These are phyloP conservation scores for Xeromyces bisporus DNA, from an alignment of 495 filamentous ascomycete genomes.

Conservation along the genomic window DNA sequence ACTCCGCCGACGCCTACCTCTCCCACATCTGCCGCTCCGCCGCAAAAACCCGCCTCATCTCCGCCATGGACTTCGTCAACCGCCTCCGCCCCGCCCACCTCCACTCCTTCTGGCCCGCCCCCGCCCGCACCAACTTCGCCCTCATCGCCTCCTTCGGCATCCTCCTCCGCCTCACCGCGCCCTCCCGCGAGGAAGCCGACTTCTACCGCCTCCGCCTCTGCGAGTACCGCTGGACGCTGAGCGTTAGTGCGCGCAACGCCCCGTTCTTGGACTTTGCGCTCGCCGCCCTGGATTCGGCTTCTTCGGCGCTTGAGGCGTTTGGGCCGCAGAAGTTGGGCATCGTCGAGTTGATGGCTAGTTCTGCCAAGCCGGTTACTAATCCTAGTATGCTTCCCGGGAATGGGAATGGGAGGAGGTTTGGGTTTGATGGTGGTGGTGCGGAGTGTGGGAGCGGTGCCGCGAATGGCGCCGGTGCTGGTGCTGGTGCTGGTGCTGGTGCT, in stretches of 20 bases:
- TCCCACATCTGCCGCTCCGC: constrained; percentile 91
- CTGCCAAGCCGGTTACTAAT: constrained; percentile 18
- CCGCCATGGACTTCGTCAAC: constrained; percentile 42
- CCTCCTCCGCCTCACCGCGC: constrained; percentile 73
- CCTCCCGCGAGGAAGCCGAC: constrained; percentile 79
- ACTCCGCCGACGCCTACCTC: constrained; percentile 37
- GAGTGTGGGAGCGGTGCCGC: too few relatives aligned
- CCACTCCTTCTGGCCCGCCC: constrained; percentile 39
- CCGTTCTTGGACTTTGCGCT: constrained; percentile 43
- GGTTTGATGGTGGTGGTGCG: too few relatives aligned
- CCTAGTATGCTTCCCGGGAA: too few relatives aligned
- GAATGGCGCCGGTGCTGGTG: too few relatives aligned
- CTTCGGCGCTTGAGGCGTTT: constrained; percentile 27
- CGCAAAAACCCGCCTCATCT: constrained; percentile 39
- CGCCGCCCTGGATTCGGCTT: constrained; percentile 30
- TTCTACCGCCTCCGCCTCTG: constrained; percentile 75
- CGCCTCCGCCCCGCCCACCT: constrained; percentile 35
- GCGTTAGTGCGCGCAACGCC: constrained; percentile 66
- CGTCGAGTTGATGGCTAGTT: constrained; percentile 30
- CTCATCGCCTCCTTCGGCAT: constrained; percentile 38
- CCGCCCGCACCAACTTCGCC: constrained; percentile 36
- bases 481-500: too few relatives aligned
- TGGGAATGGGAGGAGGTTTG: too few relatives aligned
- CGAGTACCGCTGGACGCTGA: constrained; percentile 90
- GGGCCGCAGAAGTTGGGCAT: constrained; percentile 33